Conservation (phyloP, 257 asterid species). For the Eustoma russellianum region DNA sequence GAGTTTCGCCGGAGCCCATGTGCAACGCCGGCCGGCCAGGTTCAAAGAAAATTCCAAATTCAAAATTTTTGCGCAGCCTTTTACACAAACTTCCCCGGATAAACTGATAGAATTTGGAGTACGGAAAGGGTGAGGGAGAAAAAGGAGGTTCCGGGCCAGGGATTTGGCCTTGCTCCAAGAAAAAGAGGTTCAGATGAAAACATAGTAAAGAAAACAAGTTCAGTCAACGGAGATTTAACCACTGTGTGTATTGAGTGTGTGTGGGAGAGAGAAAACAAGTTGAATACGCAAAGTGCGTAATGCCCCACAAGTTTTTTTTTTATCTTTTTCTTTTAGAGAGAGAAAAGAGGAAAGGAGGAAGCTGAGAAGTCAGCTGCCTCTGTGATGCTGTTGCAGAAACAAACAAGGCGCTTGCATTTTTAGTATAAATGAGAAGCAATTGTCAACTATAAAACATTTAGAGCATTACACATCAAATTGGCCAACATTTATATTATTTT, state of each 20-base stretch:
- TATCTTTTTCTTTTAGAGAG: too few species aligned
- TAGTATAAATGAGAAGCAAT: too few species aligned
- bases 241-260: slow-evolving; percentile 16
- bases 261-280: slow-evolving; percentile 27
- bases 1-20: slow-evolving; percentile 10
- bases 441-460: too few species aligned
- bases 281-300: slow-evolving; percentile 53
- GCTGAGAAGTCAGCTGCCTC: too few species aligned
- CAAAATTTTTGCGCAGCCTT: slow-evolving; percentile 4
- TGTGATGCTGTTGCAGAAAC: too few species aligned
- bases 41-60: too few species aligned
- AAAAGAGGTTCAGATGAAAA: not conserved
- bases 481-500: too few species aligned
- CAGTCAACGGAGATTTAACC: slow-evolving; percentile 46
- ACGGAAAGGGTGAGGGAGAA: not conserved
- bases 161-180: too few species aligned
- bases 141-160: too few species aligned
- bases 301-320: slow-evolving; percentile 21
- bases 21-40: slow-evolving; percentile 18
- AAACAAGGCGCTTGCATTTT: too few species aligned
- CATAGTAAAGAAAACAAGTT: slow-evolving; percentile 1
- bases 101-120: not conserved
- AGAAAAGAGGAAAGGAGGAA: too few species aligned
- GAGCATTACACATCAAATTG: too few species aligned
- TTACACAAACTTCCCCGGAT: not conserved